These are phyloP conservation scores for Neurospora sublineolata DNA, from an alignment of 495 filamentous ascomycete species.

Conservation along the genomic window DNA sequence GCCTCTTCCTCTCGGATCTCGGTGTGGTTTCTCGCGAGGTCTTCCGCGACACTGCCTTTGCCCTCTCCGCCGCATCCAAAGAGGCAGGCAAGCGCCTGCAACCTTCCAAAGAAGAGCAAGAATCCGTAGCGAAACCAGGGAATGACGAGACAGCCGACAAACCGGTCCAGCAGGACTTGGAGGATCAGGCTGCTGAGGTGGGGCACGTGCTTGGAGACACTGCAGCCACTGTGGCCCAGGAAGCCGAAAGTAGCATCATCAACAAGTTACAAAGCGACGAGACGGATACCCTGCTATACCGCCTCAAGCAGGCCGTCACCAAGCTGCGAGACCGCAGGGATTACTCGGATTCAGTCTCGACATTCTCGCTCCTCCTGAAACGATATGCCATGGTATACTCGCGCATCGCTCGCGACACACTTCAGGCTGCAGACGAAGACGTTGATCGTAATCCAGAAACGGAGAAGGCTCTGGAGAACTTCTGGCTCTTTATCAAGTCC, in stretches of 20 bases:
- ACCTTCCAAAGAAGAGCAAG: slow-evolving; percentile 50
- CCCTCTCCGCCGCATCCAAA: slow-evolving; percentile 58
- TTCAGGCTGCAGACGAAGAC: slow-evolving; percentile 53
- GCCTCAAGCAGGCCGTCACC: slow-evolving; percentile 64
- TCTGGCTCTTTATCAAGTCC: slow-evolving; percentile 64
- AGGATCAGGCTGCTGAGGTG: slow-evolving; percentile 50
- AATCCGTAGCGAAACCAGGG: slow-evolving; percentile 45
- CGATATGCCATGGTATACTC: slow-evolving; percentile 71
- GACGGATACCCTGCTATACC: slow-evolving; percentile 57
- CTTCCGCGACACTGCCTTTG: slow-evolving; percentile 75
- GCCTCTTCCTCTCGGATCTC: slow-evolving; percentile 75
- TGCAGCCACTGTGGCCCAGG: slow-evolving; percentile 50
- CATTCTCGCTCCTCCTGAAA: slow-evolving; percentile 60
- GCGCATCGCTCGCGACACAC: slow-evolving; percentile 51
- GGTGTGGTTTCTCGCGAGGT: slow-evolving; percentile 70
- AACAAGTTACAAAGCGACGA: slow-evolving; percentile 61
- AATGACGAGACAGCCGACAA: slow-evolving; percentile 36
- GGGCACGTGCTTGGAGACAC: slow-evolving; percentile 52
- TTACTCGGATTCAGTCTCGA: slow-evolving; percentile 77
- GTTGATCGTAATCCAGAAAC: slow-evolving; percentile 60
- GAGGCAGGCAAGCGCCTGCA: slow-evolving; percentile 60
- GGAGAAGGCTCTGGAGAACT: slow-evolving; percentile 63
- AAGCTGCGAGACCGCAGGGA: slow-evolving; percentile 65
- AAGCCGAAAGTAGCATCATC: slow-evolving; percentile 52
- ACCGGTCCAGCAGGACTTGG: slow-evolving; percentile 48